phyloP scores from a whole-genome alignment of 352 stramenopile species.

The Globisporangium ultimum region DNA sequence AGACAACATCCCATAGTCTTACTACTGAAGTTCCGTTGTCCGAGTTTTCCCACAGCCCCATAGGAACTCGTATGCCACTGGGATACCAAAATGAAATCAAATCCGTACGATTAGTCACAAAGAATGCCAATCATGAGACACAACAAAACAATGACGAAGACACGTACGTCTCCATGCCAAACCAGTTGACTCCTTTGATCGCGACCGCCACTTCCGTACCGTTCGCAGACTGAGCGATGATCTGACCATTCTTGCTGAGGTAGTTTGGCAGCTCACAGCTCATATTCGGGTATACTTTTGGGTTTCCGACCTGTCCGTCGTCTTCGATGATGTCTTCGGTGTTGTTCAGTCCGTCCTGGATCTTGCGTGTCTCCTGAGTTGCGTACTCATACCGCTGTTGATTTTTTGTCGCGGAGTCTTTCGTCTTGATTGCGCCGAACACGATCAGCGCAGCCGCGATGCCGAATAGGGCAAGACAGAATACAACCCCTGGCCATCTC shows the following conservation, averaged over 20 bases:
- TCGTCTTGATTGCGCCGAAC: constrained; percentile 8
- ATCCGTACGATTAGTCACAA: neutral
- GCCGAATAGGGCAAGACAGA: constrained; percentile 9
- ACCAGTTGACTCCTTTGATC: constrained; percentile 75
- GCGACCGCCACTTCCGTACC: constrained; percentile 46
- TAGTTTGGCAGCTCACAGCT: constrained; percentile 23
- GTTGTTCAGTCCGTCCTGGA: constrained; percentile 27
- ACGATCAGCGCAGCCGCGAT: constrained; percentile 7
- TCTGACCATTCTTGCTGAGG: constrained; percentile 22
- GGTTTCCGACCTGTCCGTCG: constrained; percentile 20
- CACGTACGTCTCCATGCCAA: constrained; percentile 63
- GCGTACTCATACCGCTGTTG: constrained; percentile 9
- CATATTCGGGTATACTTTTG: constrained; percentile 19
- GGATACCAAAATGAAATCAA: too few relatives aligned
- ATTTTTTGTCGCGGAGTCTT: constrained; percentile 1
- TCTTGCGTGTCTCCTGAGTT: constrained; percentile 18
- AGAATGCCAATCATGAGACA: too few relatives aligned
- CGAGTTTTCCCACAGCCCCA: constrained; percentile 70
- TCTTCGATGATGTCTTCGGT: constrained; percentile 4
- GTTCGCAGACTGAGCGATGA: constrained; percentile 24
- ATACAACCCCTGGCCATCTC: constrained; percentile 10
- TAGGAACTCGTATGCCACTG: constrained; percentile 37
- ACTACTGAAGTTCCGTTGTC: constrained; percentile 56
- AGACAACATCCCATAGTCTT: neutral
- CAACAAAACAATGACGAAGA: neutral